Conservation (phyloP, 805 yeast species). For the Saturnispora ahearnii region DNA sequence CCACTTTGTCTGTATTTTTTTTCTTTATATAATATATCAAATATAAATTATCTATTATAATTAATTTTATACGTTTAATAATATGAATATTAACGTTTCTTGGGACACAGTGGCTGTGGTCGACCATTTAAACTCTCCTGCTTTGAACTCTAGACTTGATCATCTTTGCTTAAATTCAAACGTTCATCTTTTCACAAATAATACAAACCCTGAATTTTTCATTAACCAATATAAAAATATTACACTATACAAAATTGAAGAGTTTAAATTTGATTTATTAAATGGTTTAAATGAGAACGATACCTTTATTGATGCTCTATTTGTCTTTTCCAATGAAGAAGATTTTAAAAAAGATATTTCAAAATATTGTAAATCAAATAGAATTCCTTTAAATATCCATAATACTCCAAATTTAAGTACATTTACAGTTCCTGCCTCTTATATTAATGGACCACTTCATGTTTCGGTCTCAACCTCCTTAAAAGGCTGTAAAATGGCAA, state of each 20-base stretch:
- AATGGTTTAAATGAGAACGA: neutral
- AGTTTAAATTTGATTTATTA: neutral
- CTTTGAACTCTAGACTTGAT: conserved; percentile 1
- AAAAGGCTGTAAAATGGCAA: conserved; percentile 81
- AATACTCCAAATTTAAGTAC: conserved; percentile 67
- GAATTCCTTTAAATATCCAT: conserved; percentile 78
- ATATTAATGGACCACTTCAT: conserved; percentile 59
- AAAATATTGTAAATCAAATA: conserved; percentile 41
- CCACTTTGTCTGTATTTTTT: neutral
- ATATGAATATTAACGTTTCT: conserved; percentile 14
- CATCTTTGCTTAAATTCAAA: neutral
- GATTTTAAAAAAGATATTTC: conserved; percentile 28
- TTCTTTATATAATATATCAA: neutral
- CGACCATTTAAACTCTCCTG: neutral
- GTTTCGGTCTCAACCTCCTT: conserved; percentile 80
- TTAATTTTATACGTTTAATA: conserved; percentile 6
- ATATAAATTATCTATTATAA: neutral
- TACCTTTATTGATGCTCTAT: neutral
- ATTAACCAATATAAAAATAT: neutral
- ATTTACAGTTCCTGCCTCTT: conserved; percentile 67
- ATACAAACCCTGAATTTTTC: neutral
- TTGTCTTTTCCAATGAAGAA: conserved; percentile 1
- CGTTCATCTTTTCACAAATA: neutral
- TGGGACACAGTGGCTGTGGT: conserved; percentile 3
- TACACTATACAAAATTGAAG: neutral